phyloP scores from a whole-genome alignment of 306 rosid genomes.

The Lathyrus oleraceus region DNA sequence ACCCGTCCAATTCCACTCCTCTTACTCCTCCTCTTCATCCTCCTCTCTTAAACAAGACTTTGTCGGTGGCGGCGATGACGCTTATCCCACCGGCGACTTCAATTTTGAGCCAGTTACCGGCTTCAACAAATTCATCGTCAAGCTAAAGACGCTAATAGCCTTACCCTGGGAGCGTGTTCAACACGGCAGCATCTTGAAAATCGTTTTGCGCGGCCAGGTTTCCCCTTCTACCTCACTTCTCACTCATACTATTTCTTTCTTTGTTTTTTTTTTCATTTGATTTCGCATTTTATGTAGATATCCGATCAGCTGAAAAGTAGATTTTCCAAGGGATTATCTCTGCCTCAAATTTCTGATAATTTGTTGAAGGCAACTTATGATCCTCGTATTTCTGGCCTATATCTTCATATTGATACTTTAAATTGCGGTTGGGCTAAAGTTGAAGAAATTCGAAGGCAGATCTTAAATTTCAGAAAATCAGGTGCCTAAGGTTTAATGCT shows the following conservation, averaged over 20 bases:
- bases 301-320: constrained; percentile 80
- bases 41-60: constrained; percentile 30
- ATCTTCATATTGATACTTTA: constrained; percentile 72
- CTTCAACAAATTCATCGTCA: constrained; percentile 63
- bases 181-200: constrained; percentile 66
- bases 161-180: constrained; percentile 86
- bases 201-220: constrained; percentile 94
- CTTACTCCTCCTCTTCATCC: constrained; percentile 8
- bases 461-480: constrained; percentile 79
- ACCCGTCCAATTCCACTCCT: constrained; percentile 46
- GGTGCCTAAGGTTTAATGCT: constrained; percentile 40
- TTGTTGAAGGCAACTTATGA: constrained; percentile 85
- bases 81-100: constrained; percentile 72
- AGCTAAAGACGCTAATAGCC: constrained; percentile 73
- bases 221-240: neutral
- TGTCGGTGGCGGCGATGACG: constrained; percentile 1
- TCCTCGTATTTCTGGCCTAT: constrained; percentile 83
- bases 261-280: neutral
- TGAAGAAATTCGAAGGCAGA: constrained; percentile 90
- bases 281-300: constrained; percentile 49
- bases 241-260: neutral
- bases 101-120: constrained; percentile 51
- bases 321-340: constrained; percentile 68
- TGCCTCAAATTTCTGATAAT: constrained; percentile 88
- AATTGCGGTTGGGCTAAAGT: constrained; percentile 97